A percentile compares a stretch with the other conserved stretches of the same genome.
Evolutionary conservation across 2,329 filamentous ascomycete genomes (phyloP).

Genomic region (Cercospora janseana): DNA sequence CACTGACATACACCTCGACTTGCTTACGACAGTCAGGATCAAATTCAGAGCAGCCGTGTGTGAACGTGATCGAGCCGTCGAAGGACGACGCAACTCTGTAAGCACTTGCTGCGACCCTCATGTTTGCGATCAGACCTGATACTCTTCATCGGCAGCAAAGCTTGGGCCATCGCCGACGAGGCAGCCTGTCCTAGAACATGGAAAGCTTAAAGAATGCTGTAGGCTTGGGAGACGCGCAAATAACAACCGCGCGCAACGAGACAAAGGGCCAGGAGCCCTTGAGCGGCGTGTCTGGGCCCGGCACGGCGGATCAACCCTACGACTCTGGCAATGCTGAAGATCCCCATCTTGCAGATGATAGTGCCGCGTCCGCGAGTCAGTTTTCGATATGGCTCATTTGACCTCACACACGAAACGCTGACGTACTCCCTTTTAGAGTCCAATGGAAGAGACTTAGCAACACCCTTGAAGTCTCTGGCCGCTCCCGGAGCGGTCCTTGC

Average conservation of each 20-base stretch:
- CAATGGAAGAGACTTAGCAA: not conserved
- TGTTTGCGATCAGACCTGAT: not conserved
- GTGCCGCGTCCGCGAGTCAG: not conserved
- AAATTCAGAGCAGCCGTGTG: not conserved
- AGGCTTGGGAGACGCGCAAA: conserved; percentile 10
- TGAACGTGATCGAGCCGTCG: too few species aligned
- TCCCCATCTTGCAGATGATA: not conserved
- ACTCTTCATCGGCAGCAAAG: not conserved
- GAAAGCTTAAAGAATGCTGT: conserved; percentile 16
- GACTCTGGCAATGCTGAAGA: conserved; percentile 16
- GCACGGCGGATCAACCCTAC: conserved; percentile 16
- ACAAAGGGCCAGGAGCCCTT: conserved; percentile 8
- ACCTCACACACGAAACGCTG: not conserved
- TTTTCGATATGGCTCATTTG: not conserved
- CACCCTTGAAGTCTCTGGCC: conserved; percentile 8
- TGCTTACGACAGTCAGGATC: not conserved
- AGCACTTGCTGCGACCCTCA: too few species aligned
- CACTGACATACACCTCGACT: conserved; percentile 1
- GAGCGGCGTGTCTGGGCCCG: conserved; percentile 15
- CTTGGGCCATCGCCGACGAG: not conserved
- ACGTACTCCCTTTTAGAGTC: conserved; percentile 1
- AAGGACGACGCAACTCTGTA: too few species aligned
- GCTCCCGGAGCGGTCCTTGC: conserved; percentile 5
- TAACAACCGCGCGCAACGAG: conserved; percentile 8
- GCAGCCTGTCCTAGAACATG: conserved; percentile 1